phyloP scores from a whole-genome alignment of 148 eudicot genomes.

The Chenopodium suecicum region DNA sequence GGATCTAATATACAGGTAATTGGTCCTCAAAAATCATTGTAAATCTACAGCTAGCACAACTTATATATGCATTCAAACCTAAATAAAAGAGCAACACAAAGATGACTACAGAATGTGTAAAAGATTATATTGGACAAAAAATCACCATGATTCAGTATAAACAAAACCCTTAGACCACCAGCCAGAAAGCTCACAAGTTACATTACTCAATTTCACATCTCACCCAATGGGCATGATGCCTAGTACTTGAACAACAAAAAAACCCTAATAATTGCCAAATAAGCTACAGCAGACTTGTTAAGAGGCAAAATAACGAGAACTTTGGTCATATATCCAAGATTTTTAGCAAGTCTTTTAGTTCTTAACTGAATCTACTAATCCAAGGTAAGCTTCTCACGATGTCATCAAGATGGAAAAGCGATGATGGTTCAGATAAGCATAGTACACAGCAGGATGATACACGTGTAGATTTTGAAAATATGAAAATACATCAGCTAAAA shows the following conservation, averaged over 20 bases:
- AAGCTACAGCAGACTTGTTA: background rate
- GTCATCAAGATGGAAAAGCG: background rate
- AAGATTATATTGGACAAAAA: background rate
- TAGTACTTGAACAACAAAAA: background rate
- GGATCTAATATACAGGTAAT: too few relatives aligned
- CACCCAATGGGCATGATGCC: background rate
- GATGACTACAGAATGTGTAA: background rate
- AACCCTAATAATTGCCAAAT: background rate
- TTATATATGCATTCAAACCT: background rate
- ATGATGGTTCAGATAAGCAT: background rate
- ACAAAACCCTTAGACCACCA: background rate
- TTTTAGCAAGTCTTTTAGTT: background rate
- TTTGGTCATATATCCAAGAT: background rate
- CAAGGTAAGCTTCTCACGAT: background rate
- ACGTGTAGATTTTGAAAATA: too few relatives aligned
- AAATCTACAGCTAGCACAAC: background rate
- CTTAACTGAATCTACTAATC: background rate
- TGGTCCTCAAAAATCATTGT: too few relatives aligned
- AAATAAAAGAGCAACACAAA: background rate
- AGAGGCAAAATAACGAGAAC: background rate
- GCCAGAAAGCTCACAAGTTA: background rate
- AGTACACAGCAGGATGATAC: background rate
- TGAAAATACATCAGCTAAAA: background rate
- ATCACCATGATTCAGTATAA: background rate
- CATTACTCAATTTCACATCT: background rate